Percentiles rank a stretch among this genome's conserved stretches.
These are phyloP conservation scores for Leccinum disarticulatum DNA, from an alignment of 768 basidiomycete genomes.

Conservation along the genomic window DNA sequence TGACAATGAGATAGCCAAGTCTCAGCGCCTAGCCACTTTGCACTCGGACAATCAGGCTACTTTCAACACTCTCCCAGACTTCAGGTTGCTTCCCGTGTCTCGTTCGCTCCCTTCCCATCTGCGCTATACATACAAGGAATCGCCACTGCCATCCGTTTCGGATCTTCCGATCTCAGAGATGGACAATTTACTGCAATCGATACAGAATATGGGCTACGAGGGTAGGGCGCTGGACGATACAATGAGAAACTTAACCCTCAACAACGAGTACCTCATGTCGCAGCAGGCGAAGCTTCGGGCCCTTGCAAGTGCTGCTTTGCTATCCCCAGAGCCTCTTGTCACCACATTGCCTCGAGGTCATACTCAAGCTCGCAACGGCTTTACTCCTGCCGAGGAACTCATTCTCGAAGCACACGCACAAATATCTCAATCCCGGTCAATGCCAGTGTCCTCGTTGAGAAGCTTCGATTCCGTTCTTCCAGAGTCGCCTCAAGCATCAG, in stretches of 20 bases:
- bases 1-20: slow-evolving; percentile 12
- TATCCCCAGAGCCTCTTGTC: slow-evolving; percentile 13
- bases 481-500: slow-evolving; percentile 2
- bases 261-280: slow-evolving; percentile 15
- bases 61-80: not conserved
- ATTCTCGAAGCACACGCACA: slow-evolving; percentile 54
- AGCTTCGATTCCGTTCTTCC: slow-evolving; percentile 6
- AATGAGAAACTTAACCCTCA: slow-evolving; percentile 14
- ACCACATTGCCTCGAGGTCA: slow-evolving; percentile 23
- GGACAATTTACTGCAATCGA: slow-evolving; percentile 38
- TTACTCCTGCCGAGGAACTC: slow-evolving; percentile 67
- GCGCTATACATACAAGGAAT: slow-evolving; percentile 14
- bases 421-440: slow-evolving; percentile 7
- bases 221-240: slow-evolving; percentile 15
- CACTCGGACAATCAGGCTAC: slow-evolving; percentile 3
- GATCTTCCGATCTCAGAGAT: slow-evolving; percentile 36
- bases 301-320: slow-evolving; percentile 19
- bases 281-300: slow-evolving; percentile 26
- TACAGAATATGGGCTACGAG: slow-evolving; percentile 26
- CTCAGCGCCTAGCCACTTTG: slow-evolving; percentile 8
- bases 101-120: slow-evolving; percentile 24
- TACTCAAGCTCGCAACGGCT: slow-evolving; percentile 49
- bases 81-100: slow-evolving; percentile 16
- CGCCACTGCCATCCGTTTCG: slow-evolving; percentile 16
- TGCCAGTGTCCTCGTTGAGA: slow-evolving; percentile 6